Conservation (phyloP, 116 monocot genomes). For the Cymodocea nodosa region DNA sequence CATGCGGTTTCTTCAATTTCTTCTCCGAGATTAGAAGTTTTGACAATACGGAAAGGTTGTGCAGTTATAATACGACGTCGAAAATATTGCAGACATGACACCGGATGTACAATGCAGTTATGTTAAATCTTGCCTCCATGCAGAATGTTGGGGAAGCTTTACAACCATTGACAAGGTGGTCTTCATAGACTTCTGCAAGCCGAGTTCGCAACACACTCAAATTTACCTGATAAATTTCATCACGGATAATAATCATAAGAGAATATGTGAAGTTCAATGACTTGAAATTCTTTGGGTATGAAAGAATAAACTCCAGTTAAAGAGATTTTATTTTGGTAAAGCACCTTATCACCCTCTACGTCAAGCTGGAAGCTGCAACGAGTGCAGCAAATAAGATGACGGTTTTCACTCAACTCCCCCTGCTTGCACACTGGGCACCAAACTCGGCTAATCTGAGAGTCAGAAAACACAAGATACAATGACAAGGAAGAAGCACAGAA, state of each 20-base stretch:
- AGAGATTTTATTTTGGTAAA: background rate
- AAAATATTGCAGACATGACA: constrained; percentile 58
- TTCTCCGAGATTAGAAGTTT: too few relatives aligned
- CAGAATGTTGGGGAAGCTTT: constrained; percentile 58
- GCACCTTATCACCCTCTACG: constrained; percentile 71
- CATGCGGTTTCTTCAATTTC: too few relatives aligned
- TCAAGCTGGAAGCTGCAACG: constrained; percentile 51
- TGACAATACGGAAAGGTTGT: background rate
- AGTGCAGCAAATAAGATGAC: constrained; percentile 66
- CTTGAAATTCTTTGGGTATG: background rate
- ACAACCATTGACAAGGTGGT: constrained; percentile 85
- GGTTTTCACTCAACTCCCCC: constrained; percentile 56
- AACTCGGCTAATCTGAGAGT: constrained; percentile 20
- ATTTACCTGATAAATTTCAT: constrained; percentile 35
- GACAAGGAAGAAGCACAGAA: background rate
- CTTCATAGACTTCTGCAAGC: constrained; percentile 63
- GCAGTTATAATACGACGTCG: constrained; percentile 58
- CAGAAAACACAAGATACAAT: background rate
- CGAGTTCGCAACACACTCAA: constrained; percentile 50
- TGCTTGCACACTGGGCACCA: constrained; percentile 93
- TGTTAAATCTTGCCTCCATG: constrained; percentile 42
- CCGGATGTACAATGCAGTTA: constrained; percentile 64
- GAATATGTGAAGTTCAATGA: too few relatives aligned
- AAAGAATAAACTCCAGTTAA: background rate
- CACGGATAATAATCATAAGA: background rate